Evolutionary conservation across 306 rosid genomes (phyloP).

Genomic region (Gillenia trifoliata): DNA sequence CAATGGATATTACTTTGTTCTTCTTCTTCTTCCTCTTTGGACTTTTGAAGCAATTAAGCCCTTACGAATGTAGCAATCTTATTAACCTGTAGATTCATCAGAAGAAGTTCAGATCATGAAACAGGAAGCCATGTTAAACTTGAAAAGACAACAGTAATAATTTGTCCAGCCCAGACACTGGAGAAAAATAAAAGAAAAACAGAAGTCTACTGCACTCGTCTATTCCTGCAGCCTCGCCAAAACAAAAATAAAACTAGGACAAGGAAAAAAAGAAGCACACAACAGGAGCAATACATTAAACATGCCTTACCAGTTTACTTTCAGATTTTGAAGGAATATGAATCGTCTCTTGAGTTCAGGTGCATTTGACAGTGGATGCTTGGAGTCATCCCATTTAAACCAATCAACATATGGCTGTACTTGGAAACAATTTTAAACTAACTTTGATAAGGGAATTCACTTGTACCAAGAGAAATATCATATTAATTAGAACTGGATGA

Average conservation of each 20-base stretch:
- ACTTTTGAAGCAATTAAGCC: conserved; percentile 68
- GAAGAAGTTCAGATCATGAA: conserved; percentile 19
- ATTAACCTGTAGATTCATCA: conserved; percentile 59
- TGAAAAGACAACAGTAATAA: not conserved
- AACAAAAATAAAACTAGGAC: not conserved
- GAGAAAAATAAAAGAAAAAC: not conserved
- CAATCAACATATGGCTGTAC: conserved; percentile 77
- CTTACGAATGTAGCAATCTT: conserved; percentile 62
- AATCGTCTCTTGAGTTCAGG: conserved; percentile 96
- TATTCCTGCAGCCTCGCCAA: not conserved
- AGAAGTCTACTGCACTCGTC: not conserved
- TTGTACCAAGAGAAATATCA: not conserved
- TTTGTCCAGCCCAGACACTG: not conserved
- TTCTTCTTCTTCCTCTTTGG: conserved; percentile 72
- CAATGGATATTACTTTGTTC: conserved; percentile 57
- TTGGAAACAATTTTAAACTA: conserved; percentile 3
- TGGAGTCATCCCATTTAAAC: conserved; percentile 86
- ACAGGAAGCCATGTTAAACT: conserved; percentile 1
- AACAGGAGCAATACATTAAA: not conserved
- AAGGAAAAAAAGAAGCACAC: not conserved
- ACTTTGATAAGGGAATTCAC: not conserved
- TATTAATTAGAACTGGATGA: not conserved
- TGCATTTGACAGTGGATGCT: conserved; percentile 80
- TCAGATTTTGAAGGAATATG: conserved; percentile 94
- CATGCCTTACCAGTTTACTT: conserved; percentile 54